These are phyloP conservation scores for Solanum microdontum DNA, from an alignment of 257 asterid species.

Conservation along the genomic window DNA sequence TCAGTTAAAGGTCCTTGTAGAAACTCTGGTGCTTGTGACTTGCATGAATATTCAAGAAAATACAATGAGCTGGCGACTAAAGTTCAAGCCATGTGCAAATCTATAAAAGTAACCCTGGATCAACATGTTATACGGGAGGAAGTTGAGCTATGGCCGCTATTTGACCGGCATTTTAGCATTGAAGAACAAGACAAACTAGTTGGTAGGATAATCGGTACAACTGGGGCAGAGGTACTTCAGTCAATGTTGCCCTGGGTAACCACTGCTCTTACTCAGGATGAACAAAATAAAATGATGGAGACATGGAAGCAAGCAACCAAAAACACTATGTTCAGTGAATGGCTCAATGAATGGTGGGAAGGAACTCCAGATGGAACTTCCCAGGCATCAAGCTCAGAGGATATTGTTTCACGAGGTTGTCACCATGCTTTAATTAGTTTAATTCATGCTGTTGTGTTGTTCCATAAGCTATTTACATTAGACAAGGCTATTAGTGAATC, in stretches of 20 bases:
- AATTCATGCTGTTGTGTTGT: not conserved
- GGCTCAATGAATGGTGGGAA: slow-evolving; percentile 99
- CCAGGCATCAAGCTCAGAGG: slow-evolving; percentile 38
- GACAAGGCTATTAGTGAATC: not conserved
- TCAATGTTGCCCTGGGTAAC: slow-evolving; percentile 99
- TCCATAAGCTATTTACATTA: not conserved
- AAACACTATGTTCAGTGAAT: slow-evolving; percentile 95
- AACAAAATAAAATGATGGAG: slow-evolving; percentile 93
- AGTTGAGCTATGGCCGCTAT: slow-evolving; percentile 94
- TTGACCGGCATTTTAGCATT: slow-evolving; percentile 81
- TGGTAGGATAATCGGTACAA: slow-evolving; percentile 91
- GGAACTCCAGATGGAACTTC: slow-evolving; percentile 41
- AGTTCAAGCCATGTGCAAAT: slow-evolving; percentile 94
- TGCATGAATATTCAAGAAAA: slow-evolving; percentile 31
- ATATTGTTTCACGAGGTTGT: slow-evolving; percentile 44
- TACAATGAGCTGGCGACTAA: slow-evolving; percentile 79
- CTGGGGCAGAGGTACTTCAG: slow-evolving; percentile 97
- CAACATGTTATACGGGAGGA: slow-evolving; percentile 93
- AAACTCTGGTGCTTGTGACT: slow-evolving; percentile 18
- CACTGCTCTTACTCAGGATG: slow-evolving; percentile 93
- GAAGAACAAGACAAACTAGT: slow-evolving; percentile 93
- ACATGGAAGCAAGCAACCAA: slow-evolving; percentile 93
- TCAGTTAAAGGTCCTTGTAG: slow-evolving; percentile 23
- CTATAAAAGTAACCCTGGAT: slow-evolving; percentile 91
- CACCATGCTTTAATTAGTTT: not conserved